Conservation (phyloP, 768 basidiomycete genomes). For the Tricholomella constricta region DNA sequence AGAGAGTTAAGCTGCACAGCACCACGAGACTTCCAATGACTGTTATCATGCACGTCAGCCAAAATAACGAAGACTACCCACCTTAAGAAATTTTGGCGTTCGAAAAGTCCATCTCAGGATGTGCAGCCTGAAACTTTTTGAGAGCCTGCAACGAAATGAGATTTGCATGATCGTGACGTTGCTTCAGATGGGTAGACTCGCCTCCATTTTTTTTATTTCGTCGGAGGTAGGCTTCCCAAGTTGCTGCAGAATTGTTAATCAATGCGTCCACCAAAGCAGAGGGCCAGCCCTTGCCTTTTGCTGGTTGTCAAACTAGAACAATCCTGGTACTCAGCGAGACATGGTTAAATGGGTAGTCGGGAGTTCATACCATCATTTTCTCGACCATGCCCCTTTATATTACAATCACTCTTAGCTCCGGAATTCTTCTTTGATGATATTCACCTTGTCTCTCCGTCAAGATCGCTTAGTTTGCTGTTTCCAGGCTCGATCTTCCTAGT, state of each 20-base stretch:
- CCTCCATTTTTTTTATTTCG: constrained; percentile 92
- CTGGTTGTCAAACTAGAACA: constrained; percentile 70
- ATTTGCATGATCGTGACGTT: not conserved
- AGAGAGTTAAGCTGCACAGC: not conserved
- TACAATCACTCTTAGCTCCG: constrained; percentile 5
- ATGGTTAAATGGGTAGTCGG: no score
- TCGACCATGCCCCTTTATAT: constrained; percentile 88
- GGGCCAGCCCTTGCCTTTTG: constrained; percentile 52
- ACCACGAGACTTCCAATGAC: not conserved
- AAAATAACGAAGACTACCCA: not conserved
- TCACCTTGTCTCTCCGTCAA: constrained; percentile 93
- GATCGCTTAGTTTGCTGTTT: constrained; percentile 94
- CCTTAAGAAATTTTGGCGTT: constrained; percentile 81
- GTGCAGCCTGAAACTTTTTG: constrained; percentile 84
- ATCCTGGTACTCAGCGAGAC: constrained; percentile 4
- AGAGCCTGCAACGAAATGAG: constrained; percentile 54
- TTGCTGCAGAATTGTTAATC: constrained; percentile 53
- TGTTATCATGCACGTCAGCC: not conserved
- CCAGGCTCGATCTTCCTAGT: constrained; percentile 94
- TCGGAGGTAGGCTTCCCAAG: constrained; percentile 96
- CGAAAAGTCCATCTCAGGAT: constrained; percentile 94
- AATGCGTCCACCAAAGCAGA: not conserved
- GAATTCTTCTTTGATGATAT: constrained; percentile 6
- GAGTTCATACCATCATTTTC: constrained; percentile 97
- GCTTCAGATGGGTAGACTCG: constrained; percentile 24